Evolutionary conservation across 2,329 filamentous ascomycete genomes (phyloP), one percentile per base, ranked within the genome.

Genomic region (Cryphonectria naterciae): DNA sequence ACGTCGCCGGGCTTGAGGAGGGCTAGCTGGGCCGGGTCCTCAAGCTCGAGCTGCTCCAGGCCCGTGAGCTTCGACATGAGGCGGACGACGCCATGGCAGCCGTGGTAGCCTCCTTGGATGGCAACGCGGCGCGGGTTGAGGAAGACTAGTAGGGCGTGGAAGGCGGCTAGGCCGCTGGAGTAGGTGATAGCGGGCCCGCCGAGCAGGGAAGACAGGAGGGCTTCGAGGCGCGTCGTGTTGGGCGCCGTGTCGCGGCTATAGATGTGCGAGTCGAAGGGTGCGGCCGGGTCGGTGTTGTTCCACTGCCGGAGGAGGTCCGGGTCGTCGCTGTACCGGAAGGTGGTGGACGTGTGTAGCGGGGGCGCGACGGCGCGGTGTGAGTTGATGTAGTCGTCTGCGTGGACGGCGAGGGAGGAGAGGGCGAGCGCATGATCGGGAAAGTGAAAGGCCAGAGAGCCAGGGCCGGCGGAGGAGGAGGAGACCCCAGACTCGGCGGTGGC

Each of bases 301-400:
- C 83, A 85, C 35, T 78, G 72, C 79, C 73, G 81, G 62, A 97
- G 87, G 39, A 89, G 79, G 7, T 90, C 86, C 1, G 94, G 93
- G 78, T 97, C 87, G 68, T 85, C 81, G 39, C 86, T 84, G 80
- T 98, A 98, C 75, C 93, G 90, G 81, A 94, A 98, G 22, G 94
- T 98, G 17, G 95, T 98, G 73, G 94, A 94, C 74, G 97, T 89
- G 80, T 98, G 95, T 78, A 98, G 86, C 4, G 95, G 90, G 71
- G 96, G 95, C 17, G 95, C 94, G 69, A 98, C 92, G 78, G 96
- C 94, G 66, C 89, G 86, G 75, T 92, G 88, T 46, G 85, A 82
- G 80, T 93, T 93, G 76, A 96, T 86, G 76, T 85, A 85, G 82
- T 97, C 91, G 77, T 97, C 94, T 73, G 92, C 93, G 79, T 97